Base-by-base conservation (phyloP, 805 yeast genomes). In the Monosporozyma unispora region DNA sequence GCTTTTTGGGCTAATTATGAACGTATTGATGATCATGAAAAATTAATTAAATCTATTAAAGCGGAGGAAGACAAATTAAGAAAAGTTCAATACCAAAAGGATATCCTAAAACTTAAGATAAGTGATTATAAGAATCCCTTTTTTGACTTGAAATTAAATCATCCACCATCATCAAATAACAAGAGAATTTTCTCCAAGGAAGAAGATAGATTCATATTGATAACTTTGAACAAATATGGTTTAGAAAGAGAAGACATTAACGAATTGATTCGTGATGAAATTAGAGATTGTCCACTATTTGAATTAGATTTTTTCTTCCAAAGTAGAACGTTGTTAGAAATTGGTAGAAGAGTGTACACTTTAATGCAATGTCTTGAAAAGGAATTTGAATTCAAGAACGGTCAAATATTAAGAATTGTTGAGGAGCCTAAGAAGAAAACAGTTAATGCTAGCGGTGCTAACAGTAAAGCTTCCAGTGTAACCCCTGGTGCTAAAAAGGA, bases 221-320 rank as follows among this genome's bases (percentile, higher is more conserved):
- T 89, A 12, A 89, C 86, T 69, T 70, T 88, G 61, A 82, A 84
- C 69, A 74, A 84, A 52, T 80, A 78, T 62, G 99, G 99, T 0
- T 66, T 91, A 29, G 96, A 88, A 56, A 73, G 83, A 27, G 82
- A 80, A 16, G 90, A 86, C 59, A 70, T 91, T 14, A 86, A 83
- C 61, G 99, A 93, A 52, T 66, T 78, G 53, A 82, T 91, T 45
- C 76, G 89, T 50, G 87, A 84, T 53, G 82, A 84, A 23, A 82
- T 93, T 41, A 74, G 88, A 51, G 79, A 78, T 46, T 82, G 87
- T 14, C 86, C 91, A 3, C 68, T 87, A 60, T 89, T 91, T 70
- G 79, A 88, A 57, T 83, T 88, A 61, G 96, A 93, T 66, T 89
- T 87, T 72, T 93, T 87, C 70, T 78, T 93, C 61, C 84, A 86